Percentiles rank a stretch among this genome's conserved stretches.
phyloP scores from a whole-genome alignment of 192 early-diverging fungal species.

The Entomortierella parvispora region DNA sequence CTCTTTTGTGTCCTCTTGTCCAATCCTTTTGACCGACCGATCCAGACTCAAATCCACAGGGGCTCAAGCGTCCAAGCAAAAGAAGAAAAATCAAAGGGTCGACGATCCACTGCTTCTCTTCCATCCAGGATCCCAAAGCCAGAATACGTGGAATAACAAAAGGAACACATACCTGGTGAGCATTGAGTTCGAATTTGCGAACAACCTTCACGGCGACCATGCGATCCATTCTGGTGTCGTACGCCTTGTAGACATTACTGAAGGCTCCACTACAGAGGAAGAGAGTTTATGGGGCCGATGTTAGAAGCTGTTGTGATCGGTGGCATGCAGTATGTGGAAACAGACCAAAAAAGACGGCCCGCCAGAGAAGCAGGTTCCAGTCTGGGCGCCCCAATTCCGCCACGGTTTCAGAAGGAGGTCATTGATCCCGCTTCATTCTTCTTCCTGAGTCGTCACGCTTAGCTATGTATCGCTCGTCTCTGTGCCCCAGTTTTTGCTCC shows the following conservation, averaged over 20 bases:
- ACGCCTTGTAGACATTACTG: slow-evolving; percentile 83
- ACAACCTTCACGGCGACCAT: slow-evolving; percentile 89
- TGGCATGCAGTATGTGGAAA: neutral
- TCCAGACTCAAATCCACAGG: neutral
- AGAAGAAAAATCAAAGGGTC: too few species aligned
- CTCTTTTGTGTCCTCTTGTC: neutral
- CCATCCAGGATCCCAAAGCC: too few species aligned
- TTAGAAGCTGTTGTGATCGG: neutral
- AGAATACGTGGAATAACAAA: neutral
- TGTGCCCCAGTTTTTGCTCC: too few species aligned
- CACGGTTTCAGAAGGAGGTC: too few species aligned
- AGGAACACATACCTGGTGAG: slow-evolving; percentile 65
- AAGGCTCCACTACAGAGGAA: slow-evolving; percentile 78
- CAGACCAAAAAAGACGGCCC: too few species aligned
- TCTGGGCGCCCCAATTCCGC: neutral
- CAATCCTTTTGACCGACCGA: neutral
- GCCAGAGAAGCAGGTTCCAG: neutral
- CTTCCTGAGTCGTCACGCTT: too few species aligned
- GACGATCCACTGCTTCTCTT: neutral
- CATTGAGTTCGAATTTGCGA: slow-evolving; percentile 75
- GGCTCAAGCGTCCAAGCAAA: neutral
- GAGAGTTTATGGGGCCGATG: neutral
- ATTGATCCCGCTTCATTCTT: too few species aligned
- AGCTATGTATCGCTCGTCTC: too few species aligned
- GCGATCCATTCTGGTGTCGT: slow-evolving; percentile 67